A percentile compares a stretch with the other conserved stretches of the same genome.
These are phyloP conservation scores for Gloeostereum incarnatum DNA, from an alignment of 768 basidiomycete genomes.

Conservation along the genomic window DNA sequence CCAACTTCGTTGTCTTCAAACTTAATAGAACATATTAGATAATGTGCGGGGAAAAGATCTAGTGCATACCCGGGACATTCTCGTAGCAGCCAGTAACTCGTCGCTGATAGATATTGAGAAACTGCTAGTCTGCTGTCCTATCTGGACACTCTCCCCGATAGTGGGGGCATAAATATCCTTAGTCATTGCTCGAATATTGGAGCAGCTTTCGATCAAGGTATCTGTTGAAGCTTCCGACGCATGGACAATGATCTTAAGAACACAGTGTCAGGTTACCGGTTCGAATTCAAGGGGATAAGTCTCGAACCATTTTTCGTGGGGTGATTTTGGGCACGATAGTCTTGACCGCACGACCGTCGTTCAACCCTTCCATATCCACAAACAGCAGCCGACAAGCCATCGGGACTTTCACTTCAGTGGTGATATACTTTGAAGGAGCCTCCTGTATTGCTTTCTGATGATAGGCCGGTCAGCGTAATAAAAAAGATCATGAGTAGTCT, in stretches of 20 bases:
- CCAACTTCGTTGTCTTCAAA: slow-evolving; percentile 98
- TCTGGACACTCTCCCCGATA: slow-evolving; percentile 71
- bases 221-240: slow-evolving; percentile 59
- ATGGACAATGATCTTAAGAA: slow-evolving; percentile 76
- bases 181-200: slow-evolving; percentile 81
- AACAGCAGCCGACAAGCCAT: slow-evolving; percentile 82
- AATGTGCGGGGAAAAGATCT: slow-evolving; percentile 1
- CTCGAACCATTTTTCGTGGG: slow-evolving; percentile 81
- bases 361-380: slow-evolving; percentile 93
- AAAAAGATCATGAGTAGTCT: slow-evolving; percentile 5
- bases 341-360: slow-evolving; percentile 95
- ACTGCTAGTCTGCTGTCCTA: slow-evolving; percentile 92
- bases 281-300: not conserved
- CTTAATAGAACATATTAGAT: slow-evolving; percentile 26
- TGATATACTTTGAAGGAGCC: slow-evolving; percentile 86
- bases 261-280: not conserved
- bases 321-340: slow-evolving; percentile 95
- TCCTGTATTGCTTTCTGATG: slow-evolving; percentile 66
- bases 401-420: slow-evolving; percentile 66
- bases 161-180: slow-evolving; percentile 82
- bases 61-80: slow-evolving; percentile 75
- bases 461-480: slow-evolving; percentile 8
- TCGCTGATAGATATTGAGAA: slow-evolving; percentile 95
- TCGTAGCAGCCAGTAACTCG: slow-evolving; percentile 66
- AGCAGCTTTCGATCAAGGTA: slow-evolving; percentile 72